Percentiles rank a stretch among this genome's conserved stretches.
Evolutionary conservation across 352 stramenopile species (phyloP).

Genomic region (Globisporangium recalcitrans): DNA sequence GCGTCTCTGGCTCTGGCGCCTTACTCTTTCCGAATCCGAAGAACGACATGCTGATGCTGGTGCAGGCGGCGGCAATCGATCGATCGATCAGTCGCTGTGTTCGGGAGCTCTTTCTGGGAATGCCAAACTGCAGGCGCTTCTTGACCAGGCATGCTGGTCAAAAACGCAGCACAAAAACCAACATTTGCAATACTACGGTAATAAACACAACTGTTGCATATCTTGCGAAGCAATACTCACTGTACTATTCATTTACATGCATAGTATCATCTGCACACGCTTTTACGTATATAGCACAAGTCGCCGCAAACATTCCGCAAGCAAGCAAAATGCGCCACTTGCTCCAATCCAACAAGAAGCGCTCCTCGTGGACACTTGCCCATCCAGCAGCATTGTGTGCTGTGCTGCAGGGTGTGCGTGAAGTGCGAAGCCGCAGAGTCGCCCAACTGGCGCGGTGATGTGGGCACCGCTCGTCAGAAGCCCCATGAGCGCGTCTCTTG

Average conservation of each 20-base stretch:
- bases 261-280: too few species aligned
- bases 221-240: too few species aligned
- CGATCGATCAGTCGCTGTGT: neutral
- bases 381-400: too few species aligned
- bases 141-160: conserved; percentile 2
- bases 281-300: neutral
- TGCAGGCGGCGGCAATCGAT: neutral
- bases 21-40: conserved; percentile 79
- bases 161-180: neutral
- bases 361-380: neutral
- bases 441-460: neutral
- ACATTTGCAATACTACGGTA: neutral
- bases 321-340: too few species aligned
- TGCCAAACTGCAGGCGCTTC: neutral
- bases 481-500: neutral
- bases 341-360: too few species aligned
- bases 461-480: neutral
- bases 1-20: conserved; percentile 38
- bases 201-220: too few species aligned
- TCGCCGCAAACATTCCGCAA: neutral
- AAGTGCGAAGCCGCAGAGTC: neutral
- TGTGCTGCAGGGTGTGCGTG: too few species aligned
- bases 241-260: too few species aligned
- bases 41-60: conserved; percentile 55
- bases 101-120: conserved; percentile 5